Conservation (phyloP, 2,329 filamentous ascomycete species). For the Fusarium austroafricanum region DNA sequence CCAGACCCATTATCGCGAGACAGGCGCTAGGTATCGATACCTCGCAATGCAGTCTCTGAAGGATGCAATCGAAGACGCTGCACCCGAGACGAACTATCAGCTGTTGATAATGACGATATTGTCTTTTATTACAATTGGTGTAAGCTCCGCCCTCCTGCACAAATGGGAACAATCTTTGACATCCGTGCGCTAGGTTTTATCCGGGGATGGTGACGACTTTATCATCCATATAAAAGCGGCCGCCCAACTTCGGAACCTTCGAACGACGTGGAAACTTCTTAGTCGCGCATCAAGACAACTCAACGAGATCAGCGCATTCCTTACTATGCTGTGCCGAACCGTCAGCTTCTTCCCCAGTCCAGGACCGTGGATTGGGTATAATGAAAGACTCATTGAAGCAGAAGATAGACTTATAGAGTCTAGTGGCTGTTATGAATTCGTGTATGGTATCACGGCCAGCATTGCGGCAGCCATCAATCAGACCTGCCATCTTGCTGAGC, state of each 20-base stretch:
- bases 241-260: background rate
- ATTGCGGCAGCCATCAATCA: background rate
- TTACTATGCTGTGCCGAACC: background rate
- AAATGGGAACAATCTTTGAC: background rate
- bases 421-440: background rate
- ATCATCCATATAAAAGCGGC: background rate
- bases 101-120: background rate
- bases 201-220: constrained; percentile 1
- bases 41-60: background rate
- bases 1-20: background rate
- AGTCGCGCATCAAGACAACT: background rate
- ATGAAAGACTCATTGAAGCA: background rate
- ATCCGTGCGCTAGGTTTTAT: background rate
- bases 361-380: too few relatives aligned
- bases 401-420: background rate
- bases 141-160: background rate
- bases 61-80: background rate
- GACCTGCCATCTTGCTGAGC: background rate
- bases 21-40: background rate
- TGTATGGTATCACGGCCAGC: background rate
- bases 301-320: background rate
- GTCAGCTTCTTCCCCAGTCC: background rate
- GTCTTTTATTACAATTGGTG: background rate
- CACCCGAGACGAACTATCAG: background rate
- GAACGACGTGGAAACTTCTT: background rate